Base-by-base conservation (phyloP, 257 asterid genomes). In the Solanum peruvianum region DNA sequence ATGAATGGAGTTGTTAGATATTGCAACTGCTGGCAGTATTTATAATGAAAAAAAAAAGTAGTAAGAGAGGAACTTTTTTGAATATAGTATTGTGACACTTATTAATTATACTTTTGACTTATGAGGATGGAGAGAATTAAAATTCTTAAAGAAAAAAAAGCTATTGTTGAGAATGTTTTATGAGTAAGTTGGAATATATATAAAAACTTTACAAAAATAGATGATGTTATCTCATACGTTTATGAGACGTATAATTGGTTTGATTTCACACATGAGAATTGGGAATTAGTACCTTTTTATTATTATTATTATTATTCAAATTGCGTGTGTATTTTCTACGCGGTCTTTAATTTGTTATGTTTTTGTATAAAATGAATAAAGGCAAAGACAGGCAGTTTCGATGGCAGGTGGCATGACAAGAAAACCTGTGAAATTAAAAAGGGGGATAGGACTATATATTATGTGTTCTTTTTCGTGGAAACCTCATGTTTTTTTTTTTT, bases 141-240 rank as follows among this genome's bases (percentile, higher is more conserved):
- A 52, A 87, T 87, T 84, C 84, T 75, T n/a, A 44, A 62, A 62
- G 47, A 27, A 27, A 1, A 16, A 15, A 13, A 31, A 35, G 14
- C 86, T 89, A 87, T 70, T 86, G 67, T 37, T 86, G 89, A 87
- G 91, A 90, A 90, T 84, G 82, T 90, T 88, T 84, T 52, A 39
- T 87, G 72, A 85, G 37, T 75, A 49, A 49, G 66, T 78, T 85
- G 75, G 90, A 82, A 88, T 45, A 44, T 11, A 44, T 44, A 44
- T 44, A 44, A 9, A 44, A 11, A 44, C 64, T 56, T 18, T 56
- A 56, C 64, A 56, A 4, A 18, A 11, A 56, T 56, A 56, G 39
- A 47, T 23, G 18, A 83, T 20, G 41, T 41, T 27, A 31, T 85
- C 81, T 29, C 72, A 69, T 52, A 45, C 81, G 41, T 72, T 72